Conservation (phyloP, 441 rosid genomes). For the Gossypium trilobum region DNA sequence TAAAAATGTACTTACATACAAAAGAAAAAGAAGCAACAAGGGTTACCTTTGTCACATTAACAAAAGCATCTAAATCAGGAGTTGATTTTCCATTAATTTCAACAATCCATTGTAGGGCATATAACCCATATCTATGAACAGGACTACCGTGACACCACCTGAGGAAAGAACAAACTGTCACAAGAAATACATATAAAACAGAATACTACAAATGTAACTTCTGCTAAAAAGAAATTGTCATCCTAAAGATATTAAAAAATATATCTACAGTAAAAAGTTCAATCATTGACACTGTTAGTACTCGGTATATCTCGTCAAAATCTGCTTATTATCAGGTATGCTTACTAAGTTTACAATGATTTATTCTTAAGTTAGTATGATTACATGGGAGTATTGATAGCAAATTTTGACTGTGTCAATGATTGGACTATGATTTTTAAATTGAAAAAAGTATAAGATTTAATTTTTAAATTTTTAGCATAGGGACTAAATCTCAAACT, state of each 20-base stretch:
- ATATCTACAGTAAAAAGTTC: neutral
- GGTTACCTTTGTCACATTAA: slow-evolving; percentile 65
- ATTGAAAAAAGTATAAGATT: no score
- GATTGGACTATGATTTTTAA: no score
- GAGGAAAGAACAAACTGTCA: slow-evolving; percentile 14
- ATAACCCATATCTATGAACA: slow-evolving; percentile 76
- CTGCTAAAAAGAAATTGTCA: neutral
- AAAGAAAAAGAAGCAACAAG: neutral
- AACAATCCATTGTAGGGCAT: slow-evolving; percentile 92
- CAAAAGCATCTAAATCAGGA: slow-evolving; percentile 74
- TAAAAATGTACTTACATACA: neutral
- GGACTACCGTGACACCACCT: slow-evolving; percentile 99
- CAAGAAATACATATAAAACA: neutral
- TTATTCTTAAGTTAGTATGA: no score
- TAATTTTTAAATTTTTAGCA: no score
- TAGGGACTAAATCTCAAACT: no score
- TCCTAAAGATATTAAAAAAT: no score
- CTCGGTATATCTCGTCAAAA: no score
- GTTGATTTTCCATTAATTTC: slow-evolving; percentile 80
- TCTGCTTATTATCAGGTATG: no score
- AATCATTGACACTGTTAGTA: no score
- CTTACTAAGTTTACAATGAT: no score
- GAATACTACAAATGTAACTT: neutral
- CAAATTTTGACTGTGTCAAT: no score
- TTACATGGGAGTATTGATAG: no score